phyloP scores from a whole-genome alignment of 2,329 filamentous ascomycete genomes.

The Colletotrichum spaethianum region DNA sequence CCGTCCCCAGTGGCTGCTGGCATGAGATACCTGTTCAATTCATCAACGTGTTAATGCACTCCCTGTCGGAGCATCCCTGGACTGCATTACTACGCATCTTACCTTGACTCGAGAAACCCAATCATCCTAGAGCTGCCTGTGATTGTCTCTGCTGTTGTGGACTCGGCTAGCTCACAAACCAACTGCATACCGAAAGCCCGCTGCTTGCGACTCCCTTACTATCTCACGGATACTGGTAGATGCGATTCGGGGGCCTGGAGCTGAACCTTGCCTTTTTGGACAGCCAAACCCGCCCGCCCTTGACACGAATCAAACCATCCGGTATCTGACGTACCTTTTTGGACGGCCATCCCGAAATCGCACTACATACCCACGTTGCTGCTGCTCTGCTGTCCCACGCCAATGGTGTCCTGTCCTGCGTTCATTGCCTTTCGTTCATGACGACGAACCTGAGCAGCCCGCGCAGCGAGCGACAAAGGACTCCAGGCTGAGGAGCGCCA shows the following conservation, averaged over 20 bases:
- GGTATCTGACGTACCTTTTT: slow-evolving; percentile 9
- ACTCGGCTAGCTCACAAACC: slow-evolving; percentile 13
- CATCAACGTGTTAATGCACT: slow-evolving; percentile 23
- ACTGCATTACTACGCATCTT: background rate
- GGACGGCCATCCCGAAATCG: background rate
- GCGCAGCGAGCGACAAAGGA: slow-evolving; percentile 41
- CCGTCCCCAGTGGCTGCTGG: background rate
- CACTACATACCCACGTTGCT: slow-evolving; percentile 8
- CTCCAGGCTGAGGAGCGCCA: slow-evolving; percentile 36
- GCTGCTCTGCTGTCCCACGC: slow-evolving; percentile 3
- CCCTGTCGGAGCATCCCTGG: slow-evolving; percentile 9
- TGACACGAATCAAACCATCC: slow-evolving; percentile 14
- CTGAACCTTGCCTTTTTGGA: slow-evolving; percentile 18
- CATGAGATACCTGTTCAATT: slow-evolving; percentile 31
- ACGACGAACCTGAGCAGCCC: slow-evolving; percentile 36
- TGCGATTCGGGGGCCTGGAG: slow-evolving; percentile 13
- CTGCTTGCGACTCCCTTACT: background rate
- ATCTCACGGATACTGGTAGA: background rate
- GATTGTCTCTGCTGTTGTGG: background rate
- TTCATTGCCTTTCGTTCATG: slow-evolving; percentile 33
- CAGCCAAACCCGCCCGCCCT: slow-evolving; percentile 22
- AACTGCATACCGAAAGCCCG: background rate
- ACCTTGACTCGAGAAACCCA: background rate
- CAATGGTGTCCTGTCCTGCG: slow-evolving; percentile 29
- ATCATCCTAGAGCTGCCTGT: background rate